A percentile compares a stretch with the other conserved stretches of the same genome.
phyloP scores from a whole-genome alignment of 2,329 filamentous ascomycete genomes.

The Diaporthe aspalathi region DNA sequence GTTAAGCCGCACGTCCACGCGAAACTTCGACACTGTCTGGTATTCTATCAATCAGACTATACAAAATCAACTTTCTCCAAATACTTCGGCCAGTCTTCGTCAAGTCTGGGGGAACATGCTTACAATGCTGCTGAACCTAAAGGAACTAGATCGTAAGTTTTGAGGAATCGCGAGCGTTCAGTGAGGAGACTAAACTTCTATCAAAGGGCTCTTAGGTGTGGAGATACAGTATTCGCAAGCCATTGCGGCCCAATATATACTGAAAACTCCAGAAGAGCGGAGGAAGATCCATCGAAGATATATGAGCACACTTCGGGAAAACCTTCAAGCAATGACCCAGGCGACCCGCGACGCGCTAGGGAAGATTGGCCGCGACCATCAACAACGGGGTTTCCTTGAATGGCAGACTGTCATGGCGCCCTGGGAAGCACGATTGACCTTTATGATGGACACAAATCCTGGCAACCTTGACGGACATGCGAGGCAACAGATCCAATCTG shows the following conservation, averaged over 20 bases:
- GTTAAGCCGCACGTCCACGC: not conserved
- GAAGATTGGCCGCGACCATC: not conserved
- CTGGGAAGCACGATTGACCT: not conserved
- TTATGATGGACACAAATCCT: not conserved
- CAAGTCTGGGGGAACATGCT: not conserved
- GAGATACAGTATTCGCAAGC: slow-evolving; percentile 11
- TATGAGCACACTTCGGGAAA: not conserved
- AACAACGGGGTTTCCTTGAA: not conserved
- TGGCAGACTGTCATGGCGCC: not conserved
- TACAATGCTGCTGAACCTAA: not conserved
- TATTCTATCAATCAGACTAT: not conserved
- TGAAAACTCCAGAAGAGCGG: not conserved
- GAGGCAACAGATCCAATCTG: not conserved
- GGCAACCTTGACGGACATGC: not conserved
- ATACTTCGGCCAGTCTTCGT: too few relatives aligned
- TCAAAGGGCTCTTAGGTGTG: not conserved
- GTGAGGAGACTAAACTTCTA: not conserved
- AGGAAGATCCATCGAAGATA: slow-evolving; percentile 2
- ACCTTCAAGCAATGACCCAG: not conserved
- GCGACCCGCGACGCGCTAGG: not conserved
- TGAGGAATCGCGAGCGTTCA: not conserved
- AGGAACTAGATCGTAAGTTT: not conserved
- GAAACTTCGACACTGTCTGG: not conserved
- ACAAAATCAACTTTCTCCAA: not conserved
- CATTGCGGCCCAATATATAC: not conserved